phyloP scores from a whole-genome alignment of 352 stramenopile genomes.

The Phytopythium litorale region DNA sequence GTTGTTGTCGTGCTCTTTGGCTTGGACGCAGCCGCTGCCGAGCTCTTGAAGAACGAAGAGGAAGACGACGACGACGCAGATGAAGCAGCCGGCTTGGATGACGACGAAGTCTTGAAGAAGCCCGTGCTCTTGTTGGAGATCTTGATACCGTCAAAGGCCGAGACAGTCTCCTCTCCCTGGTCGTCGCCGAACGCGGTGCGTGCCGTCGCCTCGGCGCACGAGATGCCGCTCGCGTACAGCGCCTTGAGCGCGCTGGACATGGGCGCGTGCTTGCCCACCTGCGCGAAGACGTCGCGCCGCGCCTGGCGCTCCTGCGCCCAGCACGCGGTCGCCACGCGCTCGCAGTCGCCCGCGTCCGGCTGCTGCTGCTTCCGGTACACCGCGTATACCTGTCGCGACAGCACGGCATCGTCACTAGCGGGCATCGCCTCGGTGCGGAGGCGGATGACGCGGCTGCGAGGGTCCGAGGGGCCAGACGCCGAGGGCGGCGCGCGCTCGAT shows the following conservation, averaged over 20 bases:
- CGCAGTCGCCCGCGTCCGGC: slow-evolving; percentile 7
- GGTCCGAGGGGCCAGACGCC: slow-evolving; percentile 19
- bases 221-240: slow-evolving; percentile 52
- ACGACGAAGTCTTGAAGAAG: slow-evolving; percentile 21
- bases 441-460: slow-evolving; percentile 43
- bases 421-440: slow-evolving; percentile 9
- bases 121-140: slow-evolving; percentile 25
- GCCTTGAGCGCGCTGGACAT: slow-evolving; percentile 36
- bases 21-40: slow-evolving; percentile 14
- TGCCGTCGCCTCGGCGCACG: slow-evolving; percentile 45
- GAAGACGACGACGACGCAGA: slow-evolving; percentile 7
- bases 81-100: slow-evolving; percentile 6
- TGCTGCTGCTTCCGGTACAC: slow-evolving; percentile 32
- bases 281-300: slow-evolving; percentile 53
- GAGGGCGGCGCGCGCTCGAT: slow-evolving; percentile 24
- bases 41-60: slow-evolving; percentile 28
- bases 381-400: slow-evolving; percentile 46
- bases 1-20: slow-evolving; percentile 14
- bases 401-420: slow-evolving; percentile 12
- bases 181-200: slow-evolving; percentile 44
- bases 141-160: slow-evolving; percentile 54
- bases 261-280: slow-evolving; percentile 29
- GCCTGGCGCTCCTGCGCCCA: slow-evolving; percentile 60
- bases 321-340: slow-evolving; percentile 29
- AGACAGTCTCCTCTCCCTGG: slow-evolving; percentile 64